Evolutionary conservation across 78 protist species (phyloP), one percentile per base, ranked within the genome.

Genomic region (Thecamonas trahens): DNA sequence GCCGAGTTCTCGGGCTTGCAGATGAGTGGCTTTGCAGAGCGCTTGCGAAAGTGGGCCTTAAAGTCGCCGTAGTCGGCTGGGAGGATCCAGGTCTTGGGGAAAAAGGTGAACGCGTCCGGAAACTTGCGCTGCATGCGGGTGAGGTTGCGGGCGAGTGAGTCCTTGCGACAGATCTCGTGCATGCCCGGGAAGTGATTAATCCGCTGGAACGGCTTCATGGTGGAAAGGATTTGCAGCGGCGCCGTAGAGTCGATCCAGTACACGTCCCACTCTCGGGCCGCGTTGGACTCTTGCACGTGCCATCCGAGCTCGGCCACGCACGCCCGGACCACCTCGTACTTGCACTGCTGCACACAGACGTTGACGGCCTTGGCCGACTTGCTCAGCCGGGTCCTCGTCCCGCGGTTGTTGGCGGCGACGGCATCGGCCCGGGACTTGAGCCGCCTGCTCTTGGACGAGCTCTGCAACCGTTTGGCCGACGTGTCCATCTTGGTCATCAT

Each of bases 151-250:
- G 79, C 77, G 31, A 79, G 85, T n/a, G 52, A 42, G 45, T 71
- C 85, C 63, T 79, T 79, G 38, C 78, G 54, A 24, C 79, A 53
- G 47, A 79, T 70, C 66, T 79, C 77, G 66, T 45, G 7, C 80
- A 72, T 80, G 4, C 75, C 75, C 11, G 79, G 74, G 70, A 80
- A 72, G 63, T 80, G 86, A 49, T 80, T 80, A 40, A 64, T 28
- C 1, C 61, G 13, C 70, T 80, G 77, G 24, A 20, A 49, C 6
- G 24, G 55, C 6, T 3, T 6, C 55, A 49, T 11, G 28, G 6
- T 9, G 24, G 55, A 17, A 24, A 49, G 18, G 26, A 49, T 14
- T 24, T 49, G 28, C 28, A 6, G 28, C 29, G 55, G 55, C 18
- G 55, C 28, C 8, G 28, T 18, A 14, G 26, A 49, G 55, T 49